A percentile compares a stretch with the other conserved stretches of the same genome.
Conservation (phyloP, 225 moss, liverwort and hornwort species). For the Anthoceros angustus region DNA sequence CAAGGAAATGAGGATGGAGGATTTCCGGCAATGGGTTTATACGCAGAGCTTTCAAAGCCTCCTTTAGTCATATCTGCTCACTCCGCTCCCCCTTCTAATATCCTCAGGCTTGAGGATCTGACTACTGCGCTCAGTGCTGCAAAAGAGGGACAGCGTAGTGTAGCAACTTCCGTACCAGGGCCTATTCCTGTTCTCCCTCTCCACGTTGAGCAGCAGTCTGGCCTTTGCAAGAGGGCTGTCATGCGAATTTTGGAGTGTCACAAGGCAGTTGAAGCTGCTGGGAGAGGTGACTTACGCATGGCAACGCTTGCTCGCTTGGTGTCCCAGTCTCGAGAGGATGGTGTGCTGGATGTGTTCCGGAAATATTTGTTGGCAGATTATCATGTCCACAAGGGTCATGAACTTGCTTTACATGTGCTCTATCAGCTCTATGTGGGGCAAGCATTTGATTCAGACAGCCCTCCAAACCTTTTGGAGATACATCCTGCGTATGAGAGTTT, state of each 20-base stretch:
- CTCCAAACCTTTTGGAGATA: constrained; percentile 28
- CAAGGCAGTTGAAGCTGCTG: constrained; percentile 77
- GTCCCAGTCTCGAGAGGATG: constrained; percentile 81
- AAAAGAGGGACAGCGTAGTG: background rate
- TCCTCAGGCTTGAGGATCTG: background rate
- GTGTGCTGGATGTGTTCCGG: constrained; percentile 60
- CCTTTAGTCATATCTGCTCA: too few species aligned
- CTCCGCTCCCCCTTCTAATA: background rate
- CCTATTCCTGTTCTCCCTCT: constrained; percentile 67
- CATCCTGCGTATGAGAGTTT: constrained; percentile 76
- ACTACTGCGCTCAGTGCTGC: background rate
- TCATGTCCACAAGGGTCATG: constrained; percentile 96
- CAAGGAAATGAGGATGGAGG: background rate
- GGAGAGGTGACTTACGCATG: constrained; percentile 79
- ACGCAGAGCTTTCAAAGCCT: too few species aligned
- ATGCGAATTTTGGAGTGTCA: constrained; percentile 89
- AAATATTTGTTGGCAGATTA: constrained; percentile 95
- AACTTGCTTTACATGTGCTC: constrained; percentile 88
- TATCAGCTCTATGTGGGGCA: constrained; percentile 90
- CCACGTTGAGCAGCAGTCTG: constrained; percentile 70
- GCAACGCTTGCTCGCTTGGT: constrained; percentile 80
- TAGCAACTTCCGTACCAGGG: constrained; percentile 6
- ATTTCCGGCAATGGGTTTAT: too few species aligned
- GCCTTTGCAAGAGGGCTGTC: constrained; percentile 68
- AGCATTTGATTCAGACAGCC: constrained; percentile 32